Percentiles rank a stretch among this genome's conserved stretches.
These are phyloP conservation scores for Senecio squalidus DNA, from an alignment of 140 eudicot species.

Conservation along the genomic window DNA sequence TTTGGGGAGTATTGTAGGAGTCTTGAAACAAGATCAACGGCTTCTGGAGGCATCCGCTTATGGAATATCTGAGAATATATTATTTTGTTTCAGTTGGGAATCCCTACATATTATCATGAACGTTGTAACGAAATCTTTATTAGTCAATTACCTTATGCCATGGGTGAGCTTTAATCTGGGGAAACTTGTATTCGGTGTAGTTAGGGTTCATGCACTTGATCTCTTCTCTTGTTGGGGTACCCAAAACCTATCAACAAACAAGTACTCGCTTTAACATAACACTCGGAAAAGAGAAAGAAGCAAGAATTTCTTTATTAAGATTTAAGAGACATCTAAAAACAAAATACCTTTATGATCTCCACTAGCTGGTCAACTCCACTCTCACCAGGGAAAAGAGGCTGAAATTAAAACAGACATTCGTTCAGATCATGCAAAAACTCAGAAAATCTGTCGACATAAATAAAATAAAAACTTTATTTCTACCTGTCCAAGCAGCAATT, in stretches of 20 bases:
- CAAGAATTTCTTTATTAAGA: background rate
- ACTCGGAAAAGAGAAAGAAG: background rate
- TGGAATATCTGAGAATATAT: constrained; percentile 59
- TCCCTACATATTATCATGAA: background rate
- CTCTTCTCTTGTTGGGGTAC: constrained; percentile 95
- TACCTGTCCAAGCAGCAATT: constrained; percentile 89
- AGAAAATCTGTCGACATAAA: background rate
- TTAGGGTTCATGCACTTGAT: constrained; percentile 96
- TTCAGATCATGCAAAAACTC: constrained; percentile 13
- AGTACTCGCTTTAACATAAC: background rate
- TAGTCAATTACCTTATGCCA: constrained; percentile 85
- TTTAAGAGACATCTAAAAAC: no score
- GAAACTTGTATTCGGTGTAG: constrained; percentile 89
- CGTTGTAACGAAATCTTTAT: background rate
- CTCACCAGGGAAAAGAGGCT: constrained; percentile 96
- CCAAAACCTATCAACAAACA: constrained; percentile 53
- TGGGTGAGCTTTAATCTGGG: constrained; percentile 93
- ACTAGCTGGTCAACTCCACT: constrained; percentile 97
- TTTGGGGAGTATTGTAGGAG: constrained; percentile 88
- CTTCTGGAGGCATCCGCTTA: constrained; percentile 94
- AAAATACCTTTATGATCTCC: constrained; percentile 79
- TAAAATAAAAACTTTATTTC: background rate
- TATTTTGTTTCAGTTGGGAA: constrained; percentile 4
- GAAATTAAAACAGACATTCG: constrained; percentile 25
- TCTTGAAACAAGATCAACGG: constrained; percentile 88